These are phyloP conservation scores for Mesembryanthemum crystallinum DNA, from an alignment of 148 eudicot genomes.

Conservation along the genomic window DNA sequence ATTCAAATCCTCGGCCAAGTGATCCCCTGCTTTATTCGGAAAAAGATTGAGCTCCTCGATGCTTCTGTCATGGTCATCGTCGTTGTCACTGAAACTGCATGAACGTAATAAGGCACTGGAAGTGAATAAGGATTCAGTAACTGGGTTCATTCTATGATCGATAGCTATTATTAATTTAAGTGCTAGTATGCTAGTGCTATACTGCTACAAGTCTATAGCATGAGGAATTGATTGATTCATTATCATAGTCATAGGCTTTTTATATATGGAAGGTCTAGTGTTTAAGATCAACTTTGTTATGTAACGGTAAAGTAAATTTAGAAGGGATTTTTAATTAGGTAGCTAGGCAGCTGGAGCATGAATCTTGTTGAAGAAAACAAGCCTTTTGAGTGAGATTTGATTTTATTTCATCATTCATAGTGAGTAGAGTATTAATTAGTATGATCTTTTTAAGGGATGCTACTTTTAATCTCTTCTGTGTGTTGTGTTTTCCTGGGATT, in stretches of 20 bases:
- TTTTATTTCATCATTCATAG: background rate
- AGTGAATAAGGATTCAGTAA: conserved; percentile 12
- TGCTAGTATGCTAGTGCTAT: background rate
- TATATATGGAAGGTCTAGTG: too few relatives aligned
- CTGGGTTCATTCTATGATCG: conserved; percentile 13
- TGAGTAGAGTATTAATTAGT: background rate
- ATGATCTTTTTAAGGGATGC: conserved; percentile 10
- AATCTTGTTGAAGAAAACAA: conserved; percentile 27
- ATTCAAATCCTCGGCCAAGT: conserved; percentile 12
- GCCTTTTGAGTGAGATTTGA: conserved; percentile 5
- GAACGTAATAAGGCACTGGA: background rate
- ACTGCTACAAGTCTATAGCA: conserved; percentile 14
- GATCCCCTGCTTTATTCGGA: conserved; percentile 31
- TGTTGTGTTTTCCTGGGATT: conserved; percentile 31
- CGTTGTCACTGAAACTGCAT: conserved; percentile 13
- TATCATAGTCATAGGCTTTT: too few relatives aligned
- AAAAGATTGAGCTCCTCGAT: conserved; percentile 38
- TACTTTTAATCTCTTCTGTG: conserved; percentile 36
- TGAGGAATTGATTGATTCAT: background rate
- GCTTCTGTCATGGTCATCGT: background rate
- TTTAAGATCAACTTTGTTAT: background rate
- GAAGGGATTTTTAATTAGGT: background rate
- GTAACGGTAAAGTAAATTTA: conserved; percentile 28
- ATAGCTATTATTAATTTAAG: background rate
- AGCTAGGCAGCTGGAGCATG: conserved; percentile 30